Conservation (phyloP, 495 filamentous ascomycete species). For the Astrothelium subdiscretum region DNA sequence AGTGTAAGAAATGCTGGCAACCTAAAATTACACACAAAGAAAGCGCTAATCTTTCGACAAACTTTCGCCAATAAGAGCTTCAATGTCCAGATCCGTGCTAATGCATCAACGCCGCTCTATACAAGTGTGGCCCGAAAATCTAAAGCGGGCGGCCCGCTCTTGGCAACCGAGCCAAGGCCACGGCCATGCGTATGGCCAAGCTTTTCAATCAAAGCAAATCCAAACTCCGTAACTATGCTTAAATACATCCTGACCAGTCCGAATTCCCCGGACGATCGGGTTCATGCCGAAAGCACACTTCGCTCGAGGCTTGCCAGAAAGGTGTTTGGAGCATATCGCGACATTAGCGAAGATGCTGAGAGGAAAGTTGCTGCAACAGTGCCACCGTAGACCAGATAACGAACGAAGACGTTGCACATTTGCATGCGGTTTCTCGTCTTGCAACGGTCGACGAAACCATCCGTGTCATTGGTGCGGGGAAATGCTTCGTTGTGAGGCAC, state of each 20-base stretch:
- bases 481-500: conserved; percentile 41
- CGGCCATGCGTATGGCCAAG: neutral
- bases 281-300: neutral
- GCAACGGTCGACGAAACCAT: conserved; percentile 49
- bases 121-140: neutral
- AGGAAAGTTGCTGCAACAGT: conserved; percentile 13
- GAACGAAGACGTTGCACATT: conserved; percentile 48
- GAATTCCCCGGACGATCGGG: too few relatives aligned
- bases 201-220: neutral
- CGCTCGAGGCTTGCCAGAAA: neutral
- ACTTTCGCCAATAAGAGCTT: neutral
- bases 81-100: neutral
- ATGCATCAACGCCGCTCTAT: neutral
- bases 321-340: neutral
- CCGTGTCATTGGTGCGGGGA: conserved; percentile 39
- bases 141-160: neutral
- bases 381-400: conserved; percentile 39
- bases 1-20: neutral
- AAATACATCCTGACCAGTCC: neutral
- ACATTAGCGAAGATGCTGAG: neutral
- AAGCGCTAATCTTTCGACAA: neutral
- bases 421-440: conserved; percentile 47
- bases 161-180: neutral
- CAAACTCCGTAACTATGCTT: neutral
- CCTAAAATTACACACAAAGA: neutral